These are phyloP conservation scores for Coemansia sp. DNA, from an alignment of 192 early-diverging fungal species.

Conservation along the genomic window DNA sequence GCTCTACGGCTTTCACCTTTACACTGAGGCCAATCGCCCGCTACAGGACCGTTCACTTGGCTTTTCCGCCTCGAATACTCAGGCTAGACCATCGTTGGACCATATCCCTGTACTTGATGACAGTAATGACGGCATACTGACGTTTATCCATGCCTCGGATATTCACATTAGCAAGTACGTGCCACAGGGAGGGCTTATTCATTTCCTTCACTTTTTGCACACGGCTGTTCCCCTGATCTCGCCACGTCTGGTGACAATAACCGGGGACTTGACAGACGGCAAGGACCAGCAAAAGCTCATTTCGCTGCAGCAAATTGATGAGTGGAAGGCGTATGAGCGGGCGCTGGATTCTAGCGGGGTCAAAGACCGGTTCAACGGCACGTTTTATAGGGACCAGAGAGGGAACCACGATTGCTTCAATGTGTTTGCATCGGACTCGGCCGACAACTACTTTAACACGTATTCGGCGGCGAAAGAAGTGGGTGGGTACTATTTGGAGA, in stretches of 20 bases:
- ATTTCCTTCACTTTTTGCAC: conserved; percentile 73
- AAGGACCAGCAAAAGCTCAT: conserved; percentile 65
- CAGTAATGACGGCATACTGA: conserved; percentile 60
- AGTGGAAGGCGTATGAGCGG: conserved; percentile 73
- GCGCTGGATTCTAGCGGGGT: conserved; percentile 60
- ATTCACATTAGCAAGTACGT: conserved; percentile 79
- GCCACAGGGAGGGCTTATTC: conserved; percentile 64
- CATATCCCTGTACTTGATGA: conserved; percentile 49
- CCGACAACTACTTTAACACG: conserved; percentile 62
- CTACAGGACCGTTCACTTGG: neutral
- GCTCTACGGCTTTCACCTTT: conserved; percentile 45
- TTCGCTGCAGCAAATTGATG: conserved; percentile 76
- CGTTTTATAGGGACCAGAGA: conserved; percentile 82
- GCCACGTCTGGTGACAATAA: conserved; percentile 76
- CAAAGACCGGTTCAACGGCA: conserved; percentile 50
- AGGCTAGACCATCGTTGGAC: neutral
- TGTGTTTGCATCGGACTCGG: conserved; percentile 60
- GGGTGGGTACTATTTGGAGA: conserved; percentile 63
- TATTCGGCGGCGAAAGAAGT: conserved; percentile 54
- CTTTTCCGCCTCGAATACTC: neutral
- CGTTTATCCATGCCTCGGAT: conserved; percentile 81
- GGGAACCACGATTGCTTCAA: conserved; percentile 96
- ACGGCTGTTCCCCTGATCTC: conserved; percentile 73
- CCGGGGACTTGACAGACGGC: conserved; percentile 89
- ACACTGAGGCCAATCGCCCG: conserved; percentile 31